These are phyloP conservation scores for Hypoxylon fuscum DNA, from an alignment of 495 filamentous ascomycete genomes.

Conservation along the genomic window DNA sequence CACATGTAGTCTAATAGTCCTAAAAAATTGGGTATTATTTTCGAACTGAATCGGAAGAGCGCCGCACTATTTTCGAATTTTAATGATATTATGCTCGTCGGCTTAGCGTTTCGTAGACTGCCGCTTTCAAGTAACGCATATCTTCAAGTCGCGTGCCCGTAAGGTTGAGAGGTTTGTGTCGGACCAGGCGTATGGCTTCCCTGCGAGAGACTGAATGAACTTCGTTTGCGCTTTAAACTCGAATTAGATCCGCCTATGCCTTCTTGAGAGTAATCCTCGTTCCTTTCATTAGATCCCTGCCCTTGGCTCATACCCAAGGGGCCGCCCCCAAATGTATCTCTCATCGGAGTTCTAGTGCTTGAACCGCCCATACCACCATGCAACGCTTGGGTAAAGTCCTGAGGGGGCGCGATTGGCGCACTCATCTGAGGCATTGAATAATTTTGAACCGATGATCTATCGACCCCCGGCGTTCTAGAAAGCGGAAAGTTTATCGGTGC, in stretches of 20 bases:
- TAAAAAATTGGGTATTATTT: conserved; percentile 36
- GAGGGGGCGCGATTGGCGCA: conserved; percentile 62
- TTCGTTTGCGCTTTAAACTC: conserved; percentile 60
- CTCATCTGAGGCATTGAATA: conserved; percentile 66
- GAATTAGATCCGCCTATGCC: conserved; percentile 43
- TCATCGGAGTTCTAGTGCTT: conserved; percentile 55
- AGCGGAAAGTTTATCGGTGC: conserved; percentile 64
- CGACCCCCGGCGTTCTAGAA: conserved; percentile 54
- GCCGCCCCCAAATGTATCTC: conserved; percentile 56
- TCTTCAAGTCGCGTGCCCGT: conserved; percentile 40
- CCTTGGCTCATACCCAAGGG: conserved; percentile 45
- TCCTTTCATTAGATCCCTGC: conserved; percentile 48
- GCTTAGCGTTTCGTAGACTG: conserved; percentile 1
- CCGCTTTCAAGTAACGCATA: conserved; percentile 1
- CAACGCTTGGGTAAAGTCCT: conserved; percentile 61
- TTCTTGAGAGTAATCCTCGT: conserved; percentile 53
- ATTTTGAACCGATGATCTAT: conserved; percentile 51
- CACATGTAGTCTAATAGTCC: conserved; percentile 38
- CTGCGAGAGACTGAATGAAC: conserved; percentile 50
- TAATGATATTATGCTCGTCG: conserved; percentile 19
- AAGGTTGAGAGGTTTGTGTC: conserved; percentile 40
- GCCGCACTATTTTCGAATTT: conserved; percentile 31
- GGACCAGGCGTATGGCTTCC: conserved; percentile 36
- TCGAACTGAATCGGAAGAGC: conserved; percentile 32
- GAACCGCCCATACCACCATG: conserved; percentile 54